Conservation (phyloP, 352 stramenopile genomes). For the Phytopythium oedochilum region DNA sequence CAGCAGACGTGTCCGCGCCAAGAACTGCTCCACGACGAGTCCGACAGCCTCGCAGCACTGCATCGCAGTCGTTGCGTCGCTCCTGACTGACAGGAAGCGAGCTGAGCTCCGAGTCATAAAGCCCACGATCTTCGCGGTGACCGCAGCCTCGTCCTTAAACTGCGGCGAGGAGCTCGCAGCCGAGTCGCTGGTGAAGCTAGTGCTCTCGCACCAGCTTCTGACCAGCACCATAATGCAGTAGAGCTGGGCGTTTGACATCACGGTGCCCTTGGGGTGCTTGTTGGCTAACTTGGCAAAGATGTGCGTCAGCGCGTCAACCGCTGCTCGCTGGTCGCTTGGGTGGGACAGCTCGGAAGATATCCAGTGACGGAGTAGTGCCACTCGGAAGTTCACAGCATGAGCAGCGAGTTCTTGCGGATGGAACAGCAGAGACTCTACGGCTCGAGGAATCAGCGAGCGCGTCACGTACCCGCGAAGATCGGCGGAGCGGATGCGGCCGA, state of each 20-base stretch:
- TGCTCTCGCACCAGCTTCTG: conserved; percentile 5
- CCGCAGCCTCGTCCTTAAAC: neutral
- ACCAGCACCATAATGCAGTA: conserved; percentile 30
- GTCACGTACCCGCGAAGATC: conserved; percentile 11
- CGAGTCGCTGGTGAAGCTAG: neutral
- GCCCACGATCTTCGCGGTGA: conserved; percentile 8
- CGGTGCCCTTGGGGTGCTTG: conserved; percentile 10
- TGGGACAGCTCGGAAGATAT: neutral
- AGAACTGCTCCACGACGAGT: conserved; percentile 1
- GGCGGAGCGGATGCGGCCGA: conserved; percentile 15
- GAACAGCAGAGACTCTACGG: conserved; percentile 6
- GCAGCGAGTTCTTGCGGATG: neutral
- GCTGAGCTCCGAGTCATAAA: conserved; percentile 18
- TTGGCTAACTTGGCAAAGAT: conserved; percentile 15
- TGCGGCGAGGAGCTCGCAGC: neutral
- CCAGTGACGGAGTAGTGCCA: conserved; percentile 17
- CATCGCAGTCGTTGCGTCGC: neutral
- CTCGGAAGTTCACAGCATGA: neutral
- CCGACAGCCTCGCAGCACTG: neutral
- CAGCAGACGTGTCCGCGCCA: neutral
- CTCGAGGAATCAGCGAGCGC: conserved; percentile 11
- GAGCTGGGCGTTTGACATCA: conserved; percentile 27
- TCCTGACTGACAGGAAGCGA: conserved; percentile 7
- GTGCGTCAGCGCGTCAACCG: neutral
- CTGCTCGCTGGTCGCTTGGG: neutral